Conservation (phyloP, 306 rosid genomes). For the Quercus dentata region DNA sequence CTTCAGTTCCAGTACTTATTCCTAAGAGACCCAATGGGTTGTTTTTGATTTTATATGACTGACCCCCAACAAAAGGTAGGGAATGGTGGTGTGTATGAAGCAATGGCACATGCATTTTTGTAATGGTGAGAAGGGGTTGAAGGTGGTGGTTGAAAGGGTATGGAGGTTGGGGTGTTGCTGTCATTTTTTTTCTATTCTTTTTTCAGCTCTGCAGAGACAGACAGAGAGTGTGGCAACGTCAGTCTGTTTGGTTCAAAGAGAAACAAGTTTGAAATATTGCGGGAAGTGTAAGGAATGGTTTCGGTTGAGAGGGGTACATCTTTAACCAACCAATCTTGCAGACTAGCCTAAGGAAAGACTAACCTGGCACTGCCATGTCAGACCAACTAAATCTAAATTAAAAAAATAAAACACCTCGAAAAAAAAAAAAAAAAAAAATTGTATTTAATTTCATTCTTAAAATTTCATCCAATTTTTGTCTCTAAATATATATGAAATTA, state of each 20-base stretch:
- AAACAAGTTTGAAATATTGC: conserved; percentile 56
- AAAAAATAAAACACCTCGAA: too few species aligned
- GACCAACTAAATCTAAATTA: too few species aligned
- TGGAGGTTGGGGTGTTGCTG: conserved; percentile 73
- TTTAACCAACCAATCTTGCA: conserved; percentile 28
- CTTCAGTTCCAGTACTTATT: background rate
- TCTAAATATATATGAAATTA: too few species aligned
- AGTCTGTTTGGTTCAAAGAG: conserved; percentile 11
- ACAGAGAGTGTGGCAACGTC: conserved; percentile 52
- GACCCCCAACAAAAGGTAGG: conserved; percentile 13
- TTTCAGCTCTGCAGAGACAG: conserved; percentile 20
- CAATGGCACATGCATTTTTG: conserved; percentile 27
- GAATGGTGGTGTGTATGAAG: background rate
- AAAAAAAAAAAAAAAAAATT: too few species aligned
- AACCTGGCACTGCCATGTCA: too few species aligned
- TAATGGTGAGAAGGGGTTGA: conserved; percentile 23
- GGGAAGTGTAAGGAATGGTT: conserved; percentile 76
- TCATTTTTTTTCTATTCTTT: conserved; percentile 20
- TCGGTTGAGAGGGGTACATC: conserved; percentile 64
- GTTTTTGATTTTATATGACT: too few species aligned
- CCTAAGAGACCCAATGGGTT: conserved; percentile 4
- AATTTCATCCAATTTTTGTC: too few species aligned
- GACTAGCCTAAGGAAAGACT: background rate
- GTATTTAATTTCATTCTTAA: too few species aligned
- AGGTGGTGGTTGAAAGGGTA: conserved; percentile 46